phyloP scores from a whole-genome alignment of 129 eudicot genomes.

The Escallonia herrerae region DNA sequence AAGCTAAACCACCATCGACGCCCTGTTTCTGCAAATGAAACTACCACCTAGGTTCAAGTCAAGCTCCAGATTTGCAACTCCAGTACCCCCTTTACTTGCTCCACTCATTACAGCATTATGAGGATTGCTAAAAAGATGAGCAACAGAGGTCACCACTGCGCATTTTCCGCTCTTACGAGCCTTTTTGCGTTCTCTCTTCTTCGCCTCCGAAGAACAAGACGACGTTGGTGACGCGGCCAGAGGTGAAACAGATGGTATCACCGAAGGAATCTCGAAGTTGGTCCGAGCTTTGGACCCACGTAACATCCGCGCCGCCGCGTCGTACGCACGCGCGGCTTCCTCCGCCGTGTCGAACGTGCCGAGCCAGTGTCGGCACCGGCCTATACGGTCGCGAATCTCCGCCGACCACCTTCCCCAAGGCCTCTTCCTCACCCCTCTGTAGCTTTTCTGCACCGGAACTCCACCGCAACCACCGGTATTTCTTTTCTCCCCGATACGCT shows the following conservation, averaged over 20 bases:
- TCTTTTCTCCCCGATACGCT: not conserved
- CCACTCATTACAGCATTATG: not conserved
- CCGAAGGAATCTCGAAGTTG: constrained; percentile 61
- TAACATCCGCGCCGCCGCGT: constrained; percentile 81
- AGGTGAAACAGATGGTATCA: constrained; percentile 32
- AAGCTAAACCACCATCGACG: not conserved
- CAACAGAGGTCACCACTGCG: constrained; percentile 53
- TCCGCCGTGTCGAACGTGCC: constrained; percentile 90
- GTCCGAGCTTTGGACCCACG: constrained; percentile 77
- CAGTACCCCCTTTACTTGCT: not conserved
- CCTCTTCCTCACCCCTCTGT: constrained; percentile 85
- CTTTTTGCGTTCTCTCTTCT: constrained; percentile 13
- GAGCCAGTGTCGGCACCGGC: constrained; percentile 89
- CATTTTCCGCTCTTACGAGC: constrained; percentile 15
- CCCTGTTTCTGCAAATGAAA: not conserved
- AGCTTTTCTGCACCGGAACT: constrained; percentile 23
- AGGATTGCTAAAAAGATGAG: constrained; percentile 42
- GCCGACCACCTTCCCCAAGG: constrained; percentile 99
- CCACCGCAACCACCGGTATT: not conserved
- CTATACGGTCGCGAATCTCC: constrained; percentile 86
- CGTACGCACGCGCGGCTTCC: constrained; percentile 90
- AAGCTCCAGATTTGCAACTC: constrained; percentile 21
- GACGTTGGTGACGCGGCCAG: constrained; percentile 19
- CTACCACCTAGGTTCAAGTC: constrained; percentile 26
- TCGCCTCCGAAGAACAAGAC: constrained; percentile 6